Evolutionary conservation across 2,329 filamentous ascomycete species (phyloP).

Genomic region (Bertia moriformis): DNA sequence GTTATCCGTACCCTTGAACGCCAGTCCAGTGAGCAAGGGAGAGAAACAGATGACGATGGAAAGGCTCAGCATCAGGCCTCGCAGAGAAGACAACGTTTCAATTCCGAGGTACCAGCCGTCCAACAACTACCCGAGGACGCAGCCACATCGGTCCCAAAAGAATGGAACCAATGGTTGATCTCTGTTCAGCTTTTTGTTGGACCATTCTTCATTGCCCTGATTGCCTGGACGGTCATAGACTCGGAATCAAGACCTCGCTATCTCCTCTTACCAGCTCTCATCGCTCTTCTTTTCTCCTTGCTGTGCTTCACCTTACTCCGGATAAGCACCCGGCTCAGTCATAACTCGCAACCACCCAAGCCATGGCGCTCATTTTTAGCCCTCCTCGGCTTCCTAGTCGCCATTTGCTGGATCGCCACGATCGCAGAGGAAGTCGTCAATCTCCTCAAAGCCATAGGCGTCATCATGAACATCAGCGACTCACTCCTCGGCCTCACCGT

Average conservation of each 20-base stretch:
- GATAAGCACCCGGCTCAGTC: conserved; percentile 36
- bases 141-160: conserved; percentile 17
- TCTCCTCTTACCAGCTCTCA: conserved; percentile 22
- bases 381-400: conserved; percentile 78
- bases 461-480: conserved; percentile 84
- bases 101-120: background rate
- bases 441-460: conserved; percentile 80
- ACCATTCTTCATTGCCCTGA: conserved; percentile 65
- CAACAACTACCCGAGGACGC: background rate
- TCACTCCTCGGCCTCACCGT: conserved; percentile 88
- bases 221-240: conserved; percentile 57
- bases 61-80: background rate
- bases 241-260: conserved; percentile 31
- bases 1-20: background rate
- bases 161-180: conserved; percentile 88
- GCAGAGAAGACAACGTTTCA: background rate
- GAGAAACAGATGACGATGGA: background rate
- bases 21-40: background rate
- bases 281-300: conserved; percentile 55
- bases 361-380: conserved; percentile 63
- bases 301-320: conserved; percentile 53
- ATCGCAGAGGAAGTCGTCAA: conserved; percentile 93
- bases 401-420: conserved; percentile 90
- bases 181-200: conserved; percentile 74
- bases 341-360: background rate